Evolutionary conservation across 768 basidiomycete species (phyloP), one percentile per base, ranked within the genome.

Genomic region (Podaxis sp.): DNA sequence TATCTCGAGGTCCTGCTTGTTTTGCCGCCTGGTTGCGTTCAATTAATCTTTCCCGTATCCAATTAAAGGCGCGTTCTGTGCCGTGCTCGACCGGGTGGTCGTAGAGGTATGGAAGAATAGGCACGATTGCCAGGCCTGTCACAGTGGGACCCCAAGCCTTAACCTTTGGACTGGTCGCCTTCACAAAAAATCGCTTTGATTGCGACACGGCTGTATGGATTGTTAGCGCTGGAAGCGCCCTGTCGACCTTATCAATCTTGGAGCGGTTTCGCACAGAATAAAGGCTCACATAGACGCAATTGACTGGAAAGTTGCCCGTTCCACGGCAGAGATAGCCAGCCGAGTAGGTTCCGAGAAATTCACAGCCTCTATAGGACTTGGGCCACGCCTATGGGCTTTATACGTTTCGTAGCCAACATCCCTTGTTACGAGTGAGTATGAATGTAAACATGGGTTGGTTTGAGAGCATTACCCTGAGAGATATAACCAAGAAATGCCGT

Each of bases 351-450:
- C 89, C 9, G 89, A 86, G 67, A 89, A 86, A 71, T 86, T 76
- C 13, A 79, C 82, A 21, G 87, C 85, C 71, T 92, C 88, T 46
- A 85, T 70, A 1, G 85, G 77, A 13, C 83, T 79, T 5, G 90
- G 90, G 1, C 90, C 89, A 37, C 77, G 79, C 53, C 83, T 77
- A 63, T 88, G 80, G 3, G 88, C 84, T 68, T 93, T 93, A 73
- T 90, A 93, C 13, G 89, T 81, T 73, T 93, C 91, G 70, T 90
- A 93, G 18, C 81, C 79, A 46, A 91, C 90, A 67, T 93, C 91
- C 40, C 88, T 80, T 64, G 10, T 48, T n/a, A 14, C 61, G 37
- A 21, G 55, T 50, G 55, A 50, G 44, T 47, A 32, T 25, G 52
- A 61, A 54, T 23, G 18, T 23, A 32, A 32, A 60, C 18, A 38